Base-by-base conservation (phyloP, 163 green algal genomes). In the Picocystis sp. region DNA sequence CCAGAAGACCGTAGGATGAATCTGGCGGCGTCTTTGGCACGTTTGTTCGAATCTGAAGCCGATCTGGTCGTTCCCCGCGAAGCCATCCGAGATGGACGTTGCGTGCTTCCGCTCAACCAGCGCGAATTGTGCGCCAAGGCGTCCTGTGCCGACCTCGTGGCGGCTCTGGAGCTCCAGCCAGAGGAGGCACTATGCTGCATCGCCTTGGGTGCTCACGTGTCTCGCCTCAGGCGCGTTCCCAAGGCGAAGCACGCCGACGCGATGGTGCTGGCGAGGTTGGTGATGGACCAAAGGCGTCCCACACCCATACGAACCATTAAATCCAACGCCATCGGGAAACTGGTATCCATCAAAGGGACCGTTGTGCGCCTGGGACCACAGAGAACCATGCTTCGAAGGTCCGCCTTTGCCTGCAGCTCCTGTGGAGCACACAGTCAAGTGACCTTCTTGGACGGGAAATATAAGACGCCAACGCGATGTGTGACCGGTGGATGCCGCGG, bases 401-500 rank as follows among this genome's bases (percentile, higher is more conserved):
- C 29, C 5, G 5, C 29, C 29, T 38, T 38, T 38, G 29, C 29
- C 29, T 38, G 29, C 29, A 38, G 5, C 29, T 12, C 29, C 5
- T 73, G 64, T 21, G 55, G 62, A 23, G 48, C 22, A 14, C 17
- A 17, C 2, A 24, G 17, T 19, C 11, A 19, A 24, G 21, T 56
- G 14, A 21, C 21, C 9, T 58, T 73, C 24, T 35, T 45, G 8
- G 49, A 66, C 21, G 55, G 61, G 15, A 21, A 50, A 3, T 73
- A 56, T 41, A 14, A 41, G 17, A 17, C 42, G 25, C 64, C 58
- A 12, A 41, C 24, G 8, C 12, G 22, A 1, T 84, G 75, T 51
- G 34, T 50, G 62, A 63, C 44, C 10, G 57, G 76, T 6, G 72
- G 79, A 22, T 97, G 88, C 68, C 67, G 77, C 34, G 77, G 73